Evolutionary conservation across 2,329 filamentous ascomycete genomes (phyloP), one percentile per base, ranked within the genome.

Genomic region (Leptoxyphium fumago): DNA sequence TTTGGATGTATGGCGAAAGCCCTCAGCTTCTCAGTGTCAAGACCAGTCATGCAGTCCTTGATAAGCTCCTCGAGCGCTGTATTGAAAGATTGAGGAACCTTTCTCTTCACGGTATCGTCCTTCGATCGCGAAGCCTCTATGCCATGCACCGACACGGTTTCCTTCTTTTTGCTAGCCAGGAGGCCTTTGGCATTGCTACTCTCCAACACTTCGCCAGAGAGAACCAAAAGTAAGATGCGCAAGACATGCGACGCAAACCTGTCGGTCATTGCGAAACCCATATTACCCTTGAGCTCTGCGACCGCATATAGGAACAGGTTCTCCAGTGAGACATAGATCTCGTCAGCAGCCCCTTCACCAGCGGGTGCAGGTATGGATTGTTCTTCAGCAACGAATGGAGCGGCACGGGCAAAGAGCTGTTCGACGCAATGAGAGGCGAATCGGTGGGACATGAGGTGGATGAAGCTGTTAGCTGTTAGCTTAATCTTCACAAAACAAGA

Each of bases 351-450:
- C 17, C 69, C 68, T 15, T 61, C 62, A 9, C 32, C 32, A 2
- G 58, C 60, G 15, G 54, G 52, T 13, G 61, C 61, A 32, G 68
- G 66, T 29, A 68, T 48, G 17, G 52, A n/a, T 61, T 53, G 58
- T 63, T 94, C 88, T 48, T 80, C 70, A 11, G 82, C 82, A 32
- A 94, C 83, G 10, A 82, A 67, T 1, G 84, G 81, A 0, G 88
- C 88, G 1, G 84, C 82, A 50, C 84, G 78, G 41, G 88, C 70
- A 62, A 98, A 96, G 29, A 98, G 73, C 21, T 85, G 85, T 66
- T 98, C 91, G 61, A 88, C 95, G 65, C 89, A 96, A 68, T 98
- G 91, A 48, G 88, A 94, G 5, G 91, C 91, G 57, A 98, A 98
- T 14, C 91, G 82, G 65, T 98, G 91, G 61, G 93, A 88, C 42